A percentile compares a stretch with the other conserved stretches of the same genome.
Evolutionary conservation across 768 basidiomycete genomes (phyloP).

Genomic region (Mycena leptocephala): DNA sequence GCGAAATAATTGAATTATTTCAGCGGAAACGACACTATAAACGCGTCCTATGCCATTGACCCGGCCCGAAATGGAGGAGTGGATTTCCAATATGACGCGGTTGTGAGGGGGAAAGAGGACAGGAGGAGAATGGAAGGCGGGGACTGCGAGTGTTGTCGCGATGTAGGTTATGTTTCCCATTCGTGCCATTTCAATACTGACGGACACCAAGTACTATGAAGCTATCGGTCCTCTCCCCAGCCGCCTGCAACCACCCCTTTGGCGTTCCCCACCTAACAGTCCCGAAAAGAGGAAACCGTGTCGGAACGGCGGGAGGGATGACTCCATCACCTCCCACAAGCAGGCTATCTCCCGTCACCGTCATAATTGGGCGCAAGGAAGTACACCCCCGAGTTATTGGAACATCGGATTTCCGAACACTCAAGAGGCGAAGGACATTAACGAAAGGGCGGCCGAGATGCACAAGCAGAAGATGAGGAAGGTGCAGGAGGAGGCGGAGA

Average conservation of each 20-base stretch:
- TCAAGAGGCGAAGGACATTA: slow-evolving; percentile 86
- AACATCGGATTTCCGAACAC: slow-evolving; percentile 92
- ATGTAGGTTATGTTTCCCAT: slow-evolving; percentile 61
- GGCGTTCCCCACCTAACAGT: slow-evolving; percentile 74
- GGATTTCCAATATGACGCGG: slow-evolving; percentile 81
- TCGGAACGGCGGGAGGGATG: slow-evolving; percentile 40
- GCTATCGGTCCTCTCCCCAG: slow-evolving; percentile 81
- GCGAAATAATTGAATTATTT: not conserved
- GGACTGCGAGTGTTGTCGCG: slow-evolving; percentile 88
- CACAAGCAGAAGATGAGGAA: slow-evolving; percentile 73
- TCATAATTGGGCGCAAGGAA: slow-evolving; percentile 77
- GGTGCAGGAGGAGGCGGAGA: slow-evolving; percentile 75
- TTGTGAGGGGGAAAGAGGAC: slow-evolving; percentile 77
- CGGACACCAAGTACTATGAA: slow-evolving; percentile 78
- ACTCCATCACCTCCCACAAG: slow-evolving; percentile 46
- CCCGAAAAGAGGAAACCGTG: slow-evolving; percentile 45
- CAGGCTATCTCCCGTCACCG: slow-evolving; percentile 84
- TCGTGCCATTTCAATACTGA: slow-evolving; percentile 5
- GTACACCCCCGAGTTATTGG: slow-evolving; percentile 93
- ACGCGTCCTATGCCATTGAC: slow-evolving; percentile 78
- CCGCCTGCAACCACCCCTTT: slow-evolving; percentile 78
- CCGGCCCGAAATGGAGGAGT: slow-evolving; percentile 76
- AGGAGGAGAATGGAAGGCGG: slow-evolving; percentile 79
- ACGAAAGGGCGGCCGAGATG: slow-evolving; percentile 81
- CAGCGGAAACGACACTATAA: slow-evolving; percentile 66